Conservation (phyloP, 768 basidiomycete species). For the Lactarius pseudohatsudake region DNA sequence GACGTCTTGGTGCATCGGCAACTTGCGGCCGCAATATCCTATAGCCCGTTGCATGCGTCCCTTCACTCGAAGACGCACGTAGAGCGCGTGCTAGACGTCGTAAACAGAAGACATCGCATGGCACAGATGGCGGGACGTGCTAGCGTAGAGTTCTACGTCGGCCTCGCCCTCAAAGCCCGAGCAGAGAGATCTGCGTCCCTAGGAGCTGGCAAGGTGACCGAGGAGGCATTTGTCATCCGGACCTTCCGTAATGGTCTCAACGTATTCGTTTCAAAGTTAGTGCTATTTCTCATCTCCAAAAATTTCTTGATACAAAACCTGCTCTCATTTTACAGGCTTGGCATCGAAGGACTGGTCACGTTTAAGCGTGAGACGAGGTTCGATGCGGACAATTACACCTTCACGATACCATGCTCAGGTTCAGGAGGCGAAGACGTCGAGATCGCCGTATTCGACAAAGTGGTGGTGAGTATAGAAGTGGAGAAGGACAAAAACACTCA, state of each 20-base stretch:
- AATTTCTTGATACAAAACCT: neutral
- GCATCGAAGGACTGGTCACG: constrained; percentile 90
- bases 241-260: constrained; percentile 93
- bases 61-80: constrained; percentile 88
- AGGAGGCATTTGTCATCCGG: constrained; percentile 92
- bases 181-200: constrained; percentile 43
- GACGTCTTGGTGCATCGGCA: constrained; percentile 95
- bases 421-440: constrained; percentile 44
- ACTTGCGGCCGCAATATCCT: constrained; percentile 84
- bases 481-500: constrained; percentile 96
- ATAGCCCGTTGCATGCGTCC: constrained; percentile 77
- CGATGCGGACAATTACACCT: constrained; percentile 87
- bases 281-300: constrained; percentile 22
- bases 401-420: constrained; percentile 58
- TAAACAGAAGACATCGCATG: constrained; percentile 91
- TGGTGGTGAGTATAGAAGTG: constrained; percentile 84
- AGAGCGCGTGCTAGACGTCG: constrained; percentile 79
- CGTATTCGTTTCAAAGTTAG: constrained; percentile 94
- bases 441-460: constrained; percentile 92
- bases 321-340: constrained; percentile 54
- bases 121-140: constrained; percentile 98
- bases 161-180: constrained; percentile 79
- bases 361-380: constrained; percentile 91
- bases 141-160: constrained; percentile 97
- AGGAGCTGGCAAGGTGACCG: constrained; percentile 45